Conservation (phyloP, 352 stramenopile genomes). For the Albugo candida region DNA sequence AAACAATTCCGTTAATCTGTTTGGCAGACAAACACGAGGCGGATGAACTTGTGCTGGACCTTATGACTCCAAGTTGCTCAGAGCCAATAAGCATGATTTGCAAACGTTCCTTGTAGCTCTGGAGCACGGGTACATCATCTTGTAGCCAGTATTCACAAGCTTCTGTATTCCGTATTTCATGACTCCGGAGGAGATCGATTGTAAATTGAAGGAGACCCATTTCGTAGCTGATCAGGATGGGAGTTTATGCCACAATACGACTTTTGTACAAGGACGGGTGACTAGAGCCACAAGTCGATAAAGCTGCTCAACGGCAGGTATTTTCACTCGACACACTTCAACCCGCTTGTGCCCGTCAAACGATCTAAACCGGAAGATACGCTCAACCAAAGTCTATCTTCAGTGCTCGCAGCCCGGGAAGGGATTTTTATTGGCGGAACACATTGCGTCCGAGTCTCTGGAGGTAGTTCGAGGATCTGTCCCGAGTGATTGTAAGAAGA, state of each 20-base stretch:
- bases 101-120: conserved; percentile 66
- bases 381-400: not conserved
- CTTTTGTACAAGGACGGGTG: conserved; percentile 88
- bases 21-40: too few relatives aligned
- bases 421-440: conserved; percentile 1
- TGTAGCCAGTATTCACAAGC: conserved; percentile 88
- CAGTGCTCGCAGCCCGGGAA: not conserved
- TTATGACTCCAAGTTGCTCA: conserved; percentile 63
- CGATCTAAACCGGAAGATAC: not conserved
- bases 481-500: not conserved
- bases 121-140: conserved; percentile 73
- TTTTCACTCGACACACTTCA: conserved; percentile 1
- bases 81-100: conserved; percentile 51
- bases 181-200: conserved; percentile 71
- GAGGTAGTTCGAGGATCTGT: not conserved
- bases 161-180: conserved; percentile 87
- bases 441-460: not conserved
- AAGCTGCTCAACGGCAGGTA: conserved; percentile 3
- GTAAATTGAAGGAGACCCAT: conserved; percentile 84
- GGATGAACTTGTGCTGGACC: too few relatives aligned
- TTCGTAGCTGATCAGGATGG: conserved; percentile 85
- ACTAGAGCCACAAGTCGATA: conserved; percentile 68
- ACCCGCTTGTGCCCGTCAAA: conserved; percentile 12
- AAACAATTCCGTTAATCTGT: too few relatives aligned
- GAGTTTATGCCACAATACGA: conserved; percentile 88